Evolutionary conservation across 192 early-diverging fungal genomes (phyloP), one percentile per base, ranked within the genome.

Genomic region (Coemansia sp.): DNA sequence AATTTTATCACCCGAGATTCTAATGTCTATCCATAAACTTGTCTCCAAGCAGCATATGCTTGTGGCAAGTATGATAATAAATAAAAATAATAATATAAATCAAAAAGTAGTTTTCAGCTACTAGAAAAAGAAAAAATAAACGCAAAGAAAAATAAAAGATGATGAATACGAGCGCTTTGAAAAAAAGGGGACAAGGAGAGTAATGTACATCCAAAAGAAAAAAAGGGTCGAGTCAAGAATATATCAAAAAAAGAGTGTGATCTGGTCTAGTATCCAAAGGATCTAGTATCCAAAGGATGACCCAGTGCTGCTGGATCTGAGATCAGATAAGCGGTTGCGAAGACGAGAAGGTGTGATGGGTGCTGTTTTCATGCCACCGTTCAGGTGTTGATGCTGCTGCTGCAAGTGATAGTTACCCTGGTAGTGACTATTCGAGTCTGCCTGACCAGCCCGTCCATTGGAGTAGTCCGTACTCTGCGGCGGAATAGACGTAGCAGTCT

Each of bases 301-400:
- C 36, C 53, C 26, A 44, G 20, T 13, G 28, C 29, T 64, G 46
- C 66, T 62, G 32, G 66, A 62, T 35, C 50, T 35, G 33, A 55
- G 33, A 38, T 74, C 71, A 0, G 71, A 74, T 4, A 53, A 27
- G 27, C 58, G 59, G 43, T 74, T 62, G 26, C 71, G 71, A 25
- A 74, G 55, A 14, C 52, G 50, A 20, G 71, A 74, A 4, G 71
- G 64, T n/a, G 58, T 74, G 19, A 63, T 44, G 15, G 71, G 71
- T 5, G 55, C 45, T 0, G 71, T 27, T 15, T 45, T 58, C 26
- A 65, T 44, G 41, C 50, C 37, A 40, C 23, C 40, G 37, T 52
- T 34, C 37, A 49, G 42, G 19, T 33, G 30, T 35, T 14, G 40
- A 19, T 44, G 26, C 1, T 24, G 40, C 29, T 53, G 37, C 22